Conservation (phyloP, 805 yeast genomes). For the Candida tibetensis region DNA sequence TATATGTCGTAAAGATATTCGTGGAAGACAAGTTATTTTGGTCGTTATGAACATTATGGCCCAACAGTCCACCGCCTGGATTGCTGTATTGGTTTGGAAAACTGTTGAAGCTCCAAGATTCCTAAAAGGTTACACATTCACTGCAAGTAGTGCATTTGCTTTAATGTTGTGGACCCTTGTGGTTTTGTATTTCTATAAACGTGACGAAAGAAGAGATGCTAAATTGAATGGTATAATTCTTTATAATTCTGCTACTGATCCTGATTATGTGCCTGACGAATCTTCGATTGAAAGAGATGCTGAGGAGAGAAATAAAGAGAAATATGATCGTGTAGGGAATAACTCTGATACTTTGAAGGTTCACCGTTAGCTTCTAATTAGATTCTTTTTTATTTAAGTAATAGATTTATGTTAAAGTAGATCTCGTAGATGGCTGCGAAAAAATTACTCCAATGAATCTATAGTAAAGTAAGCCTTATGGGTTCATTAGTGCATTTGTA, state of each 20-base stretch:
- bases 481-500: too few species aligned
- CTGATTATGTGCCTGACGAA: slow-evolving; percentile 15
- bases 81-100: slow-evolving; percentile 18
- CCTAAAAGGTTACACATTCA: slow-evolving; percentile 20
- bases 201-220: slow-evolving; percentile 18
- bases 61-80: slow-evolving; percentile 23
- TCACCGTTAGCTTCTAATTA: too few species aligned
- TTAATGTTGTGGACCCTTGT: slow-evolving; percentile 17
- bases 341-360: too few species aligned
- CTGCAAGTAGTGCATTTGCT: slow-evolving; percentile 12
- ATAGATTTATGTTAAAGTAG: too few species aligned
- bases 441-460: too few species aligned
- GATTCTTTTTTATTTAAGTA: too few species aligned
- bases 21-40: slow-evolving; percentile 20
- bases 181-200: slow-evolving; percentile 20
- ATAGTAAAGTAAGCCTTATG: too few species aligned
- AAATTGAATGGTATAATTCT: slow-evolving; percentile 19
- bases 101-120: slow-evolving; percentile 23
- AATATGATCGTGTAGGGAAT: too few species aligned
- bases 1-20: slow-evolving; percentile 20
- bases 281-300: background rate
- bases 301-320: too few species aligned
- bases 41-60: slow-evolving; percentile 21
- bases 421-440: too few species aligned
- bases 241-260: slow-evolving; percentile 19